A percentile compares a stretch with the other conserved stretches of the same genome.
Conservation (phyloP, 352 stramenopile genomes). For the Pythium diclinum region DNA sequence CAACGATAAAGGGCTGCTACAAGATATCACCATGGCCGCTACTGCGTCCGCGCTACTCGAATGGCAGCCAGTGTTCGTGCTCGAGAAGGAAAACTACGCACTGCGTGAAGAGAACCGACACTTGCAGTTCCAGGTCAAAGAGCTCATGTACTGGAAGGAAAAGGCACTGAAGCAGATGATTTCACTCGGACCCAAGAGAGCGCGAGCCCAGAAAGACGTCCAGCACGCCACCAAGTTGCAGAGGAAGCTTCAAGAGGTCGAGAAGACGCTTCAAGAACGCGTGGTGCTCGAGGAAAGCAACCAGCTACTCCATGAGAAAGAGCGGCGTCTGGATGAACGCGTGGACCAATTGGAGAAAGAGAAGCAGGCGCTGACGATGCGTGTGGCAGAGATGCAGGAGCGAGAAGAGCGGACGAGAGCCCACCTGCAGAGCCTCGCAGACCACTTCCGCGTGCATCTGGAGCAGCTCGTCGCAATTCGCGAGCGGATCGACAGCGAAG, state of each 20-base stretch:
- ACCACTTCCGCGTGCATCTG: constrained; percentile 54
- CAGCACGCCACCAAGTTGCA: constrained; percentile 53
- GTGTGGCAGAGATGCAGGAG: constrained; percentile 15
- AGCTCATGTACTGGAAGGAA: constrained; percentile 64
- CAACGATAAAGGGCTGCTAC: neutral
- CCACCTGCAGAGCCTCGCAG: constrained; percentile 40
- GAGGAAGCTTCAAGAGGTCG: constrained; percentile 47
- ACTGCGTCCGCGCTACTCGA: constrained; percentile 41
- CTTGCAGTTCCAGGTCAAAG: constrained; percentile 45
- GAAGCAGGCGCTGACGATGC: constrained; percentile 26
- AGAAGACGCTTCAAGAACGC: constrained; percentile 55
- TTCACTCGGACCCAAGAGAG: constrained; percentile 48
- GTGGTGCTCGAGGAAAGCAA: constrained; percentile 44
- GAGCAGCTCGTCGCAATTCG: constrained; percentile 57
- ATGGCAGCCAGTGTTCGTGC: constrained; percentile 51
- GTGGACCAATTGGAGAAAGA: constrained; percentile 33
- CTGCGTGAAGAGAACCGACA: constrained; percentile 54
- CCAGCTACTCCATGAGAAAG: constrained; percentile 34
- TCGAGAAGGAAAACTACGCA: constrained; percentile 66
- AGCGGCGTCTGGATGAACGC: constrained; percentile 28
- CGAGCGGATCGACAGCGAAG: constrained; percentile 36
- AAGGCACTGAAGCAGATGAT: constrained; percentile 63
- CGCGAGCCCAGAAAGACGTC: constrained; percentile 41
- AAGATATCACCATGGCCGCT: constrained; percentile 18
- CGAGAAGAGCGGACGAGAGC: constrained; percentile 25